Base-by-base conservation (phyloP, 495 filamentous ascomycete species). In the Aspergillus heteromorphus region DNA sequence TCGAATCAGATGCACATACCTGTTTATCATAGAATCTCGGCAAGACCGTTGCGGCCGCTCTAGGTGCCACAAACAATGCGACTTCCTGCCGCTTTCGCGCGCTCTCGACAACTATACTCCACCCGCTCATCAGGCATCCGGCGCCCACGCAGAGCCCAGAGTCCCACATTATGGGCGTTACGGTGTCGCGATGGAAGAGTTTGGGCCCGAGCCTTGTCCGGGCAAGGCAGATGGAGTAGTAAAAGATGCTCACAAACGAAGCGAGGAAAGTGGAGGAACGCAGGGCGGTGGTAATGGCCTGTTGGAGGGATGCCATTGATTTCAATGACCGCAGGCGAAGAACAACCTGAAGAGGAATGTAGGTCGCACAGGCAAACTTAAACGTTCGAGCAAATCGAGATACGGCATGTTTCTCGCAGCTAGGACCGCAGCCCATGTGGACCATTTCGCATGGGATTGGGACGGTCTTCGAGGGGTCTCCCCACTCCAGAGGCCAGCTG, bases 391-490 rank as follows among this genome's bases (percentile, higher is more conserved):
- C 64, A 66, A 95, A 92, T 17, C 92, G 82, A 25, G 75, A 78
- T 6, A 87, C 42, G 8, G 89, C 89, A 66, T 96, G 88, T 57
- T 74, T 77, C 65, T 96, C 90, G 68, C 92, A 97, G 54, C 70
- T 87, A 2, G 83, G 77, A 19, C 88, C 87, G 53, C 77, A 78
- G 49, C 87, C 87, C 83, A 89, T 89, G 63, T 97, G 92, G 19
- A 96, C 88, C 61, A 97, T 73, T 69, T 91, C 84, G 72, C 92
- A 97, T 5, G 89, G 91, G 54, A 93, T 88, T 0, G 90, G 92
- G 23, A 85, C 69, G 0, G 85, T 82, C 45, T 79, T 77, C 25
- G 77, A 76, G 1, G 92, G 92, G 65, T 96, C 88, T 10, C 89
- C 92, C 83, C 87, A 92, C 51, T 69, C 68, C 1, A 78, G 52